A percentile compares a stretch with the other conserved stretches of the same genome.
Evolutionary conservation across 139 green algal species (phyloP).

Genomic region (Zygnema circumcarinatum): DNA sequence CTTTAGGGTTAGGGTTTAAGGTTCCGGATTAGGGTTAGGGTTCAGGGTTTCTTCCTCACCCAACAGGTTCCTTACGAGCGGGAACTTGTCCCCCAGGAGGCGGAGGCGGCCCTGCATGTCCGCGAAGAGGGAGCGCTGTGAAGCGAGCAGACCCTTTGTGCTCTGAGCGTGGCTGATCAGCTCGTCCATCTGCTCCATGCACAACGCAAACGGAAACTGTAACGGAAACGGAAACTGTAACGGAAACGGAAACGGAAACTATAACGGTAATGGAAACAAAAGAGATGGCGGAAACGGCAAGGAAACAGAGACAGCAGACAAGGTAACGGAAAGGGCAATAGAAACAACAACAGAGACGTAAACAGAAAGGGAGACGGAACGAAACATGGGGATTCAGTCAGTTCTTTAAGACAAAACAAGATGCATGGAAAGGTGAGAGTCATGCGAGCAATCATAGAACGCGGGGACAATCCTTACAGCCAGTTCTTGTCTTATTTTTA

Average conservation of each 20-base stretch:
- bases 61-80: slow-evolving; percentile 4
- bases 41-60: slow-evolving; percentile 17
- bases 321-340: too few relatives aligned
- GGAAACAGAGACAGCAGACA: neutral
- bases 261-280: neutral
- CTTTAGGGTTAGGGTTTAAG: too few relatives aligned
- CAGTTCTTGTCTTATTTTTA: too few relatives aligned
- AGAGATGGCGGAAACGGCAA: neutral
- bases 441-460: too few relatives aligned
- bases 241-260: neutral
- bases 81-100: slow-evolving; percentile 11
- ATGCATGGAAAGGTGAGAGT: too few relatives aligned
- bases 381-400: too few relatives aligned
- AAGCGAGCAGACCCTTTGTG: neutral
- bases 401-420: too few relatives aligned
- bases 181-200: slow-evolving; percentile 28
- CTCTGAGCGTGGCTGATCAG: slow-evolving; percentile 13
- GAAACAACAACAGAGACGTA: too few relatives aligned
- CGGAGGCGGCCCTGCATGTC: neutral
- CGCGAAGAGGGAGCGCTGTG: slow-evolving; percentile 5
- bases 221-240: neutral
- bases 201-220: neutral
- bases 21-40: too few relatives aligned
- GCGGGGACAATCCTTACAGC: too few relatives aligned
- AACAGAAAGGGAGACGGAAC: too few relatives aligned